phyloP scores from a whole-genome alignment of 2,329 filamentous ascomycete genomes.

The Colletotrichum filicis region DNA sequence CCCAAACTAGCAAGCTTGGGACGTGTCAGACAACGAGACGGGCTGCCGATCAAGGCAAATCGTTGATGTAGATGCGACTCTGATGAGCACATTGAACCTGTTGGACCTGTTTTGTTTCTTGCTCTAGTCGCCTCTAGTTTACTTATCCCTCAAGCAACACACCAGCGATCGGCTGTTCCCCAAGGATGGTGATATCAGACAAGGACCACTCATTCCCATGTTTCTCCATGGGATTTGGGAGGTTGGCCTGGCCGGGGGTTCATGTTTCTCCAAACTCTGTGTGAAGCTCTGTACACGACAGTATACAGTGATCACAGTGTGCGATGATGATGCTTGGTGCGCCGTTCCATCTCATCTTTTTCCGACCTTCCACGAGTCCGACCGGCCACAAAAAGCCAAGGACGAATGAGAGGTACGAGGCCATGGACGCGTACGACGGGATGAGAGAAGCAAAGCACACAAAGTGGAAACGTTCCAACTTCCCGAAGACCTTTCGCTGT shows the following conservation, averaged over 20 bases:
- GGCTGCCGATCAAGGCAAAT: conserved; percentile 28
- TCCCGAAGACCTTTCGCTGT: neutral
- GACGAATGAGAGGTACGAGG: conserved; percentile 22
- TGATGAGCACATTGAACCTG: neutral
- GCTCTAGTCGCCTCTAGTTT: neutral
- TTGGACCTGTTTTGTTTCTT: neutral
- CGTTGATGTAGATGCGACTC: conserved; percentile 6
- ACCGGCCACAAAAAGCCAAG: conserved; percentile 16
- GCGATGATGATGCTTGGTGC: neutral
- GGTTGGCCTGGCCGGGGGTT: neutral
- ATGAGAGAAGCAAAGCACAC: neutral
- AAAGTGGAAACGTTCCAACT: neutral
- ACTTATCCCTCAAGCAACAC: conserved; percentile 14
- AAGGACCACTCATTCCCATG: neutral
- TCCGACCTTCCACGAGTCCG: conserved; percentile 4
- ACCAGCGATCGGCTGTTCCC: conserved; percentile 10
- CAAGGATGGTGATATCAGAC: neutral
- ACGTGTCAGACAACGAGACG: conserved; percentile 18
- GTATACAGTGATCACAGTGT: conserved; percentile 16
- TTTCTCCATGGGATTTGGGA: neutral
- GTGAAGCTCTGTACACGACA: neutral
- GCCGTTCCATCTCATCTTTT: conserved; percentile 9
- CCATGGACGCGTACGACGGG: conserved; percentile 23
- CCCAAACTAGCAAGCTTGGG: conserved; percentile 25
- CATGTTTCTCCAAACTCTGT: neutral